Evolutionary conservation across 192 early-diverging fungal genomes (phyloP).

Genomic region (Coemansia sp.): DNA sequence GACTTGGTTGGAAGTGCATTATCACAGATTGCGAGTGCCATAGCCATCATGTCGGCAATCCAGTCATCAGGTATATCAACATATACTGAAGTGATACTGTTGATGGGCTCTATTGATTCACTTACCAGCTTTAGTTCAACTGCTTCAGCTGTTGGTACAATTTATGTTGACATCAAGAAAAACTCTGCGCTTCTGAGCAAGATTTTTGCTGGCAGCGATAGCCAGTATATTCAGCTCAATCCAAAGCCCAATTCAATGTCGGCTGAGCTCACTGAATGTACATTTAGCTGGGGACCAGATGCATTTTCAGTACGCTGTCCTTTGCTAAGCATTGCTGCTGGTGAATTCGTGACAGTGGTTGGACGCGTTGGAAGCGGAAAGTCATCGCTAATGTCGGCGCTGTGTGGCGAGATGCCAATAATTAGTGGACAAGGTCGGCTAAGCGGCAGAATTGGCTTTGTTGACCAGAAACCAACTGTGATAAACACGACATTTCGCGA

Average conservation of each 20-base stretch:
- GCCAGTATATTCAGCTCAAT: constrained; percentile 1
- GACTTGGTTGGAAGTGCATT: constrained; percentile 31
- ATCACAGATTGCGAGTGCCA: constrained; percentile 57
- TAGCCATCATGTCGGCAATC: constrained; percentile 61
- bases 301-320: constrained; percentile 61
- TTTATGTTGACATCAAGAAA: not conserved
- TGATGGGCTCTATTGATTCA: constrained; percentile 25
- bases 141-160: not conserved
- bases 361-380: constrained; percentile 81
- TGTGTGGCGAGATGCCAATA: constrained; percentile 86
- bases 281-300: constrained; percentile 28
- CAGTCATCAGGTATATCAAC: constrained; percentile 18
- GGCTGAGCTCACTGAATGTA: constrained; percentile 20
- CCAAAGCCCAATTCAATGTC: not conserved
- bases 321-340: constrained; percentile 58
- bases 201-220: not conserved
- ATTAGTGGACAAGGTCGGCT: constrained; percentile 64
- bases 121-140: constrained; percentile 14
- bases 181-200: constrained; percentile 3
- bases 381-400: constrained; percentile 59
- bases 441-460: constrained; percentile 58
- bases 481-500: constrained; percentile 48
- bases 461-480: constrained; percentile 46
- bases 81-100: constrained; percentile 15
- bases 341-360: constrained; percentile 76